Evolutionary conservation across 345 rosid species (phyloP).

Genomic region (Viola odorata): DNA sequence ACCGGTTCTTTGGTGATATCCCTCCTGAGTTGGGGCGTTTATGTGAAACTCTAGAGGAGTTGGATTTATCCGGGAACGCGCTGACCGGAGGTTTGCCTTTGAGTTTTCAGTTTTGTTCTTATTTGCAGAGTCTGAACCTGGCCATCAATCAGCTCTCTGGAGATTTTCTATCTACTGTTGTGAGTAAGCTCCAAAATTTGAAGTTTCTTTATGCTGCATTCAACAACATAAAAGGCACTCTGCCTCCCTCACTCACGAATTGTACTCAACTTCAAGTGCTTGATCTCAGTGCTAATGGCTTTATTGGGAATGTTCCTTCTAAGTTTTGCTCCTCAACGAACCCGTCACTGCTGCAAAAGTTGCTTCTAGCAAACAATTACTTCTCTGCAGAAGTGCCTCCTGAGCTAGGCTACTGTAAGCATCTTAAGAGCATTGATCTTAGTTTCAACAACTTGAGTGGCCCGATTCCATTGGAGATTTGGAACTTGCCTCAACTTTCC

Average conservation of each 20-base stretch:
- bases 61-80: constrained; percentile 69
- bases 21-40: constrained; percentile 59
- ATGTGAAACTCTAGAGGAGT: constrained; percentile 48
- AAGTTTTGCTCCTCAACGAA: constrained; percentile 54
- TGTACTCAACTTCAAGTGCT: constrained; percentile 63
- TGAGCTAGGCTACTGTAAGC: constrained; percentile 71
- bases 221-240: constrained; percentile 70
- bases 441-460: constrained; percentile 80
- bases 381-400: constrained; percentile 67
- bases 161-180: constrained; percentile 58
- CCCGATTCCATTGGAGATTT: constrained; percentile 55
- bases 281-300: constrained; percentile 71
- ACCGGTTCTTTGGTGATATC: constrained; percentile 53
- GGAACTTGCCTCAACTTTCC: constrained; percentile 64
- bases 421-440: constrained; percentile 63
- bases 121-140: constrained; percentile 55
- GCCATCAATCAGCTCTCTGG: constrained; percentile 70
- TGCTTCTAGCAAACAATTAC: constrained; percentile 61
- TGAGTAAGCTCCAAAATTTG: constrained; percentile 52
- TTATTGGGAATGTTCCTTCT: constrained; percentile 58
- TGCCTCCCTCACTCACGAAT: constrained; percentile 57
- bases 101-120: constrained; percentile 42
- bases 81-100: constrained; percentile 60
- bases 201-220: constrained; percentile 50
- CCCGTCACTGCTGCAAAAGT: constrained; percentile 48